Base-by-base conservation (phyloP, 495 filamentous ascomycete genomes). In the Glarea lozoyensis region DNA sequence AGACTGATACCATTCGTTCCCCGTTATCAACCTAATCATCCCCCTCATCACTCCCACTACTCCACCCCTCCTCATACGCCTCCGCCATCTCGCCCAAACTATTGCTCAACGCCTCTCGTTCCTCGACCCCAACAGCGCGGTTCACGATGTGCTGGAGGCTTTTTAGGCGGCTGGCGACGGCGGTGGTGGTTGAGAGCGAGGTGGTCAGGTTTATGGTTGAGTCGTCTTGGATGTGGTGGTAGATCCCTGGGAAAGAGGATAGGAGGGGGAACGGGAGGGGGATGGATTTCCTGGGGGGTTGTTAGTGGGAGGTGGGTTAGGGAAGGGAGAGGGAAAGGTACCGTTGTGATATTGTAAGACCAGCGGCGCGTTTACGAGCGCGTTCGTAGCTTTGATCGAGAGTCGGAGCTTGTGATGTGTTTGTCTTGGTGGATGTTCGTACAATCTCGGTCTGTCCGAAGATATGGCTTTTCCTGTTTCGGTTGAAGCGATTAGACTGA, bases 11-110 rank as follows among this genome's bases (percentile, higher is more conserved):
- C n/a, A n/a, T n/a, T n/a, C n/a, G n/a, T n/a, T n/a, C n/a, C n/a
- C n/a, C n/a, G n/a, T n/a, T n/a, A n/a, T n/a, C n/a, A n/a, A n/a
- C n/a, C n/a, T n/a, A 82, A 48, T 90, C 88, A 49, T 88, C 83
- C 27, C 84, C 87, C 10, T 79, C 79, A 36, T 94, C 88, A 36
- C 78, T 84, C 42, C 80, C 88, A 61, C 84, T 89, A 27, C 79
- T 75, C 87, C 88, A 97, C 1, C 88, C 90, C 38, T 89, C 85
- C 54, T 86, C 80, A 56, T 94, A 97, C 45, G 79, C 81, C 55
- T 94, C 90, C 10, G 82, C 78, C 44, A 96, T 81, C 52, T 85
- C 84, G 33, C 80, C 80, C 20, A 98, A 67, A n/a, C 86, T 81
- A 52, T 94, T 89, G 4, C 77, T 72, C 24, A 98, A 68, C 10